These are phyloP conservation scores for Themeda triandra DNA, from an alignment of 176 grass and related monocot genomes.

Conservation along the genomic window DNA sequence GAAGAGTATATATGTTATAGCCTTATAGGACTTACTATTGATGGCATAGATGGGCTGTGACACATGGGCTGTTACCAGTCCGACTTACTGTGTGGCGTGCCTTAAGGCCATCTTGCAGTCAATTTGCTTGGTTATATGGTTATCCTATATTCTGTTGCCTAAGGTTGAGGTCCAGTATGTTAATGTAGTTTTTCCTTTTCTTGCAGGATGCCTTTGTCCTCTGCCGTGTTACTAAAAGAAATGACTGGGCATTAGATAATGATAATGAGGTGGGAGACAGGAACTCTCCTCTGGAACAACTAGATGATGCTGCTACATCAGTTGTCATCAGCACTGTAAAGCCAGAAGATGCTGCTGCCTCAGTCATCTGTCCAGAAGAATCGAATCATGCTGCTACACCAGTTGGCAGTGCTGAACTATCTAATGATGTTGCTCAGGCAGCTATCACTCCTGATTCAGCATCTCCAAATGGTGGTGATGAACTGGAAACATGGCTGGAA, in stretches of 20 bases:
- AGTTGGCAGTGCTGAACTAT: constrained; percentile 24
- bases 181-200: constrained; percentile 18
- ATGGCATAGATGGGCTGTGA: background rate
- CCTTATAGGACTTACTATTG: background rate
- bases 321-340: constrained; percentile 32
- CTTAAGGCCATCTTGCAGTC: background rate
- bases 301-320: constrained; percentile 27
- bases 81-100: background rate
- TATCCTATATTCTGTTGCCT: background rate
- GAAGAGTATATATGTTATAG: background rate
- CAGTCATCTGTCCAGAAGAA: constrained; percentile 17
- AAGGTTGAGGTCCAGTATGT: constrained; percentile 1
- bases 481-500: constrained; percentile 37
- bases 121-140: background rate
- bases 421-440: constrained; percentile 1
- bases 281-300: constrained; percentile 26
- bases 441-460: background rate
- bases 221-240: constrained; percentile 87
- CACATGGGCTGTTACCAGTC: background rate
- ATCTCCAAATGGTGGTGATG: constrained; percentile 11
- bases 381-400: background rate
- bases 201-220: constrained; percentile 90
- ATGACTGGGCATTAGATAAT: constrained; percentile 42
- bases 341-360: constrained; percentile 8
- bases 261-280: constrained; percentile 25